Conservation (phyloP, 225 moss, liverwort and hornwort genomes). For the Bryum argenteum region DNA sequence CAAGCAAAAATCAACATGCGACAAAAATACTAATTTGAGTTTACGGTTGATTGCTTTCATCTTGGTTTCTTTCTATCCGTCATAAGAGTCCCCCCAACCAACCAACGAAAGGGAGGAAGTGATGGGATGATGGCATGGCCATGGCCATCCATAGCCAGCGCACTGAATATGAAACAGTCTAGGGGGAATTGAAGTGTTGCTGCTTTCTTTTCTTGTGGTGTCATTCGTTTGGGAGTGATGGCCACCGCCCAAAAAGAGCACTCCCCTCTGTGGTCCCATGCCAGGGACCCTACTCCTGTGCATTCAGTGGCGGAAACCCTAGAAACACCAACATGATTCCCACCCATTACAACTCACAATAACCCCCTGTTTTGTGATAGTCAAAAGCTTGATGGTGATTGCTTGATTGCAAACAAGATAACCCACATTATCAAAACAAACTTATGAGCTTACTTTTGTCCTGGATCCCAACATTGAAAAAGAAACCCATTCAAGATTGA, state of each 20-base stretch:
- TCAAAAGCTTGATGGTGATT: background rate
- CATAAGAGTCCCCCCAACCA: background rate
- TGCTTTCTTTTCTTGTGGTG: background rate
- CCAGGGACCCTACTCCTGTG: too few relatives aligned
- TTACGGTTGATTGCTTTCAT: background rate
- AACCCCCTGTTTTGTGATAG: constrained; percentile 3
- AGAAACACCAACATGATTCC: background rate
- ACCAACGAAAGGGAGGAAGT: background rate
- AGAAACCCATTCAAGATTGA: too few relatives aligned
- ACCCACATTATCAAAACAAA: too few relatives aligned
- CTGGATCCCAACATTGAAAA: too few relatives aligned
- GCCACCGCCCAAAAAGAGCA: constrained; percentile 45
- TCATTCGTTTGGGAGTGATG: constrained; percentile 30
- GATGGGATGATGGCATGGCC: background rate
- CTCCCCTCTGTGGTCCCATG: background rate
- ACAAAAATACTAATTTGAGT: background rate
- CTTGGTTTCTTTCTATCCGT: too few relatives aligned
- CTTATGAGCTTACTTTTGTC: too few relatives aligned
- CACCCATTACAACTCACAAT: background rate
- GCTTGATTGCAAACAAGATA: background rate
- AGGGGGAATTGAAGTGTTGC: background rate
- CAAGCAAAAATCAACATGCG: too few relatives aligned
- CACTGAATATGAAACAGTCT: background rate
- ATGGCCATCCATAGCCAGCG: too few relatives aligned
- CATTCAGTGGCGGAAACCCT: constrained; percentile 7